phyloP scores from a whole-genome alignment of 179 eudicot genomes.

The Monotropa hypopitys region DNA sequence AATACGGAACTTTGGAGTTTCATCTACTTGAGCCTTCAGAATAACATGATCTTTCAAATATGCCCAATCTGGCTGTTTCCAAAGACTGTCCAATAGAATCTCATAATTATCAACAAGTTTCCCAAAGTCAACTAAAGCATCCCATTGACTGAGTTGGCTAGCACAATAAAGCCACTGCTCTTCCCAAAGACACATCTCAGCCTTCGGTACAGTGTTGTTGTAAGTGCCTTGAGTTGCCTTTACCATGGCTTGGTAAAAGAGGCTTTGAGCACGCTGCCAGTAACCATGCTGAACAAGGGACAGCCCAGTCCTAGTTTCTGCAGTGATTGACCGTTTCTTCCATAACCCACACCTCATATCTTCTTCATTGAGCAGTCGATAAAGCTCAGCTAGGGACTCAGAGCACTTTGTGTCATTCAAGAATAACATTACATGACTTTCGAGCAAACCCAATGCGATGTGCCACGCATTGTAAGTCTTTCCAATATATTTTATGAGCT shows the following conservation, averaged over 20 bases:
- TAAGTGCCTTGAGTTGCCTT: slow-evolving; percentile 99
- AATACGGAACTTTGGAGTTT: slow-evolving; percentile 82
- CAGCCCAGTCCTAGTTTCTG: slow-evolving; percentile 92
- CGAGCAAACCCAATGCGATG: slow-evolving; percentile 80
- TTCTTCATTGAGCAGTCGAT: slow-evolving; percentile 93
- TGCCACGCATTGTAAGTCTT: slow-evolving; percentile 99
- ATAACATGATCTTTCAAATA: slow-evolving; percentile 86
- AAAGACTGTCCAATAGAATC: slow-evolving; percentile 77
- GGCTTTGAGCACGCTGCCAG: slow-evolving; percentile 96
- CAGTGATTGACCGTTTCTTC: slow-evolving; percentile 91
- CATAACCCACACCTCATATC: slow-evolving; percentile 99
- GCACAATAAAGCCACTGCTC: slow-evolving; percentile 98
- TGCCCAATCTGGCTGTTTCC: slow-evolving; percentile 99
- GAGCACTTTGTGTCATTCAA: slow-evolving; percentile 81
- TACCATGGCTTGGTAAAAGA: slow-evolving; percentile 93
- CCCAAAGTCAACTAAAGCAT: slow-evolving; percentile 84
- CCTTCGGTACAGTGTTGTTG: slow-evolving; percentile 88
- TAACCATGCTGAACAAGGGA: slow-evolving; percentile 99
- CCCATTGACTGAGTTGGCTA: slow-evolving; percentile 96
- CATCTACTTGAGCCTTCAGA: slow-evolving; percentile 96
- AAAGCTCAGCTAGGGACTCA: slow-evolving; percentile 97
- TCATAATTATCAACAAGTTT: slow-evolving; percentile 87
- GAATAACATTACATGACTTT: slow-evolving; percentile 95
- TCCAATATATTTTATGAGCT: slow-evolving; percentile 94
- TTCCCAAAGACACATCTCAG: slow-evolving; percentile 99